Percentiles rank a stretch among this genome's conserved stretches.
These are phyloP conservation scores for Aspergillus bombycis DNA, from an alignment of 2,329 filamentous ascomycete species.

Conservation along the genomic window DNA sequence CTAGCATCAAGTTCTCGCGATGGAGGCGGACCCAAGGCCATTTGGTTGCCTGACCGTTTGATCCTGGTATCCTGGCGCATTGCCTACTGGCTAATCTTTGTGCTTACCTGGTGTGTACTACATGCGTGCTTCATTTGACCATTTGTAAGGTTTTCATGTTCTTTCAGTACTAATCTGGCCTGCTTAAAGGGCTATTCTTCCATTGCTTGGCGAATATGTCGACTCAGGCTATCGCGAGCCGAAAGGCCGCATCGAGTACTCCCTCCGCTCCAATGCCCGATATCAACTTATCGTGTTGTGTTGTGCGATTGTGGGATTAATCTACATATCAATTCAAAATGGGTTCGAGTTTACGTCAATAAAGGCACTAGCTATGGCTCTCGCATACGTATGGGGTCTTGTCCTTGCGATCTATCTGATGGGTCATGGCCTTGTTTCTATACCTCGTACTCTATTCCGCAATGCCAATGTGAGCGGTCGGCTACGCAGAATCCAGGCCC, in stretches of 20 bases:
- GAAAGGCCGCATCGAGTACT: conserved; percentile 78
- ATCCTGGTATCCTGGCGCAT: conserved; percentile 91
- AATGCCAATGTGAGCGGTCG: conserved; percentile 76
- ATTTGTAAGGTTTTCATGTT: not conserved
- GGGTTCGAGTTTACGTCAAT: conserved; percentile 72
- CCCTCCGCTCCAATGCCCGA: conserved; percentile 80
- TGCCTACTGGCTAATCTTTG: conserved; percentile 95
- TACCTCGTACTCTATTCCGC: conserved; percentile 79
- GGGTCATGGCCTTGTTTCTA: conserved; percentile 92
- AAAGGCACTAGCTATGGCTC: conserved; percentile 85
- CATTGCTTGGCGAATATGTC: conserved; percentile 89
- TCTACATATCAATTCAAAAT: conserved; percentile 82
- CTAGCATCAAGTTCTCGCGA: conserved; percentile 81
- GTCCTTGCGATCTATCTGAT: conserved; percentile 93
- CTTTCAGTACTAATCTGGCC: conserved; percentile 4
- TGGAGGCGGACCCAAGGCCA: conserved; percentile 73
- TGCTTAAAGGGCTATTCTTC: conserved; percentile 76
- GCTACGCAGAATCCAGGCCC: conserved; percentile 73
- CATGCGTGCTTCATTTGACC: not conserved
- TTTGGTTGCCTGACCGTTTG: conserved; percentile 81
- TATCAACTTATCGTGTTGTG: conserved; percentile 83
- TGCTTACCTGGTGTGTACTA: conserved; percentile 78
- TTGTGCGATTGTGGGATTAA: conserved; percentile 69
- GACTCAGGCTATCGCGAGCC: conserved; percentile 92
- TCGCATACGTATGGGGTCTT: conserved; percentile 93